Evolutionary conservation across 768 basidiomycete species (phyloP).

Genomic region (Galerina sulciceps): DNA sequence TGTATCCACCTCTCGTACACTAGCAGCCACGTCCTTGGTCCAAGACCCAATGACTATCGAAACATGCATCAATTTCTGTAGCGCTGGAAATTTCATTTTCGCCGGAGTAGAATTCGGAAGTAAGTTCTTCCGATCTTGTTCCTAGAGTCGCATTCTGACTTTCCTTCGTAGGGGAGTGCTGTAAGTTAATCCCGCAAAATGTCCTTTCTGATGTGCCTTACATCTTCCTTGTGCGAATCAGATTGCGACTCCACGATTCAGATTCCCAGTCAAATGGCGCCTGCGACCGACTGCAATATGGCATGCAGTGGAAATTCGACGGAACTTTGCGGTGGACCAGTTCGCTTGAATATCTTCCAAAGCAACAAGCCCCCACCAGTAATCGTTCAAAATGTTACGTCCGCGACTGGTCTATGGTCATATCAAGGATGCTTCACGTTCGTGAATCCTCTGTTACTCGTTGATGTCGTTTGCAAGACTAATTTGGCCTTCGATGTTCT

Average conservation of each 20-base stretch:
- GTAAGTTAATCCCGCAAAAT: constrained; percentile 26
- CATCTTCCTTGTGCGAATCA: constrained; percentile 22
- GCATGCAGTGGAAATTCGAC: constrained; percentile 56
- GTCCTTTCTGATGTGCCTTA: neutral
- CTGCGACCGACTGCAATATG: constrained; percentile 52
- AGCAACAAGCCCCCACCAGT: constrained; percentile 53
- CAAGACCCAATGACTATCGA: constrained; percentile 61
- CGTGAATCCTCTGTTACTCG: constrained; percentile 12
- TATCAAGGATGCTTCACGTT: constrained; percentile 72
- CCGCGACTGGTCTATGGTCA: constrained; percentile 41
- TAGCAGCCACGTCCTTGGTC: constrained; percentile 47
- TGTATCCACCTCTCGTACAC: constrained; percentile 51
- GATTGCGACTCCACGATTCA: constrained; percentile 65
- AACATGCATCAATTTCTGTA: constrained; percentile 42
- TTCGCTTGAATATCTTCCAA: constrained; percentile 56
- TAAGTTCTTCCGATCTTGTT: constrained; percentile 23
- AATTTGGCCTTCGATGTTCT: neutral
- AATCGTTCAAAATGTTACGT: constrained; percentile 50
- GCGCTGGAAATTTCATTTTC: constrained; percentile 44
- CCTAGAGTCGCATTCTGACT: too few relatives aligned
- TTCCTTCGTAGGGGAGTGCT: constrained; percentile 36
- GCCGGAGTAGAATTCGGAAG: constrained; percentile 70
- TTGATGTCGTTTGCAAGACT: neutral
- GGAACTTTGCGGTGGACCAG: constrained; percentile 59
- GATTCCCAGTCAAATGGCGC: constrained; percentile 48